Evolutionary conservation across 2,329 filamentous ascomycete species (phyloP).

Genomic region (Sarocladium strictum): DNA sequence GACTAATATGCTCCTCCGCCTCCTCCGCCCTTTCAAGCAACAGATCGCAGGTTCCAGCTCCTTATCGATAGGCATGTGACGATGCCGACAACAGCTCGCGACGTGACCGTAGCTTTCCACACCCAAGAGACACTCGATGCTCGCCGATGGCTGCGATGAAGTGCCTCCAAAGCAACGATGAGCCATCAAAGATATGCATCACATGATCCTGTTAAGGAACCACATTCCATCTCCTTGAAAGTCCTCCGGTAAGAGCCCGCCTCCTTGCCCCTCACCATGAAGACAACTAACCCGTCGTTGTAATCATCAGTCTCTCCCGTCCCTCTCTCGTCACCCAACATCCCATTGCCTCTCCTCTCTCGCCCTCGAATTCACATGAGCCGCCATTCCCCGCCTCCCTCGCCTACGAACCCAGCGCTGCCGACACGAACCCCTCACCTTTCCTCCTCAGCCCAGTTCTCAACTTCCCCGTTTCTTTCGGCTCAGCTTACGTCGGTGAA

Average conservation of each 20-base stretch:
- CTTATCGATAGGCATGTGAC: constrained; percentile 2
- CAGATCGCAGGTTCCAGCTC: too few species aligned
- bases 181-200: constrained; percentile 54
- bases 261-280: background rate
- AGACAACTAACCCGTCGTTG: background rate
- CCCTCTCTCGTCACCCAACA: constrained; percentile 70
- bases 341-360: constrained; percentile 44
- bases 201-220: constrained; percentile 60
- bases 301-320: constrained; percentile 64
- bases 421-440: constrained; percentile 43
- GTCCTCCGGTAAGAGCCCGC: constrained; percentile 52
- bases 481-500: constrained; percentile 91
- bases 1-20: too few species aligned
- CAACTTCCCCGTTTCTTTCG: constrained; percentile 85
- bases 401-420: constrained; percentile 50
- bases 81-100: background rate
- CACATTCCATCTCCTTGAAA: constrained; percentile 73
- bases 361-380: constrained; percentile 35
- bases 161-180: constrained; percentile 30
- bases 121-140: background rate
- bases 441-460: constrained; percentile 60
- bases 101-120: background rate
- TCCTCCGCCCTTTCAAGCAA: too few species aligned
- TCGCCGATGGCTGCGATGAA: background rate
- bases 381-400: constrained; percentile 60